Evolutionary conservation across 1,139 yeast genomes (phyloP).

Genomic region (Geotrichum armillariae): DNA sequence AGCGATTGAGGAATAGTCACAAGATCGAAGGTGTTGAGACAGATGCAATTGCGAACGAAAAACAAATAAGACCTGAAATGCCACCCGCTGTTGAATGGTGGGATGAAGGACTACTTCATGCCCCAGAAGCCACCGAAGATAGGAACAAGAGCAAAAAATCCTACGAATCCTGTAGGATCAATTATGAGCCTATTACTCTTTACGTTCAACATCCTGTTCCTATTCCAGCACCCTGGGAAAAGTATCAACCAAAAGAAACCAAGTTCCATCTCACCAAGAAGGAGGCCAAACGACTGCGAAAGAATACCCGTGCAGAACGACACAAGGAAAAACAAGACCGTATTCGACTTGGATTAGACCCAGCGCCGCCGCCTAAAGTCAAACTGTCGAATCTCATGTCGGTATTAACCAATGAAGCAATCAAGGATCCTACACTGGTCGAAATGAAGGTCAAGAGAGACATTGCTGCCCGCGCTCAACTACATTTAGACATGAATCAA

Average conservation of each 20-base stretch:
- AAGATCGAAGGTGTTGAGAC: slow-evolving; percentile 22
- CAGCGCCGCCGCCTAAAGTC: slow-evolving; percentile 90
- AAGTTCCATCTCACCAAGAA: slow-evolving; percentile 68
- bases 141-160: too few species aligned
- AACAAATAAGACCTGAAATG: slow-evolving; percentile 32
- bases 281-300: slow-evolving; percentile 73
- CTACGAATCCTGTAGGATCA: slow-evolving; percentile 26
- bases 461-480: slow-evolving; percentile 59
- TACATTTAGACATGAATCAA: slow-evolving; percentile 63
- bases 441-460: slow-evolving; percentile 72
- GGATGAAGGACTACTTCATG: slow-evolving; percentile 54
- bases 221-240: slow-evolving; percentile 57
- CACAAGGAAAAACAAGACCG: slow-evolving; percentile 76
- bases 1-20: slow-evolving; percentile 26
- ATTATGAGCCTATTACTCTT: slow-evolving; percentile 43
- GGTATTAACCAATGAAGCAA: slow-evolving; percentile 83
- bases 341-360: slow-evolving; percentile 75
- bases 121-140: slow-evolving; percentile 34
- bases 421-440: slow-evolving; percentile 84
- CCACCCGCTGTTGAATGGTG: slow-evolving; percentile 83
- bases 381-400: slow-evolving; percentile 80
- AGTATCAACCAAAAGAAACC: slow-evolving; percentile 44
- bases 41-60: slow-evolving; percentile 19
- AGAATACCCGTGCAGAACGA: slow-evolving; percentile 63
- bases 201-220: slow-evolving; percentile 85